Conservation (phyloP, 169 alveolate genomes). For the Theileria sp. region DNA sequence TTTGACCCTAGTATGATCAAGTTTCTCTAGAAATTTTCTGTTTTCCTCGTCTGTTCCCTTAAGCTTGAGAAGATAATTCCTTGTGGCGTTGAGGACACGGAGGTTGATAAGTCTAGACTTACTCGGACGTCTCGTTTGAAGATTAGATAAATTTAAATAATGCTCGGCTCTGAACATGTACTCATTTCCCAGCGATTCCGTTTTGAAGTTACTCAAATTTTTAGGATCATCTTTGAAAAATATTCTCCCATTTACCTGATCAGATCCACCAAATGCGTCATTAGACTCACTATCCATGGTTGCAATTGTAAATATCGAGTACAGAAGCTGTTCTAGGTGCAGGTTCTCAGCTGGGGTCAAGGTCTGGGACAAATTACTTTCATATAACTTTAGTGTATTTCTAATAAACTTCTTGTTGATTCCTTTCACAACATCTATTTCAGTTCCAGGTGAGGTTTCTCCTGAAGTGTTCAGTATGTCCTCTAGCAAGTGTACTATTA, state of each 20-base stretch:
- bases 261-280: neutral
- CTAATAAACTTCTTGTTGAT: neutral
- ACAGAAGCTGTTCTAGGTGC: neutral
- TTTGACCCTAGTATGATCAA: neutral
- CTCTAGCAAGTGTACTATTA: neutral
- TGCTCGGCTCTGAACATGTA: neutral
- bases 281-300: neutral
- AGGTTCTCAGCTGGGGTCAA: neutral
- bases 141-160: neutral
- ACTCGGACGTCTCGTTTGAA: neutral
- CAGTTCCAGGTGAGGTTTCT: neutral
- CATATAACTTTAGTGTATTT: neutral
- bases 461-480: neutral
- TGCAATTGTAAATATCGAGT: neutral
- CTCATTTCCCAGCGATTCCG: neutral
- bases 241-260: neutral
- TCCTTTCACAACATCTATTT: neutral
- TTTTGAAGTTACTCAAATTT: neutral
- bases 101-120: neutral
- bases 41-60: constrained; percentile 9
- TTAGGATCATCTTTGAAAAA: neutral
- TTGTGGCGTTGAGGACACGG: neutral
- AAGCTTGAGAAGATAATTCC: neutral
- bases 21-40: neutral
- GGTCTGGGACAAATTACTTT: neutral